phyloP scores from a whole-genome alignment of 225 moss, liverwort and hornwort genomes.

The Pseudisothecium myosuroides region DNA sequence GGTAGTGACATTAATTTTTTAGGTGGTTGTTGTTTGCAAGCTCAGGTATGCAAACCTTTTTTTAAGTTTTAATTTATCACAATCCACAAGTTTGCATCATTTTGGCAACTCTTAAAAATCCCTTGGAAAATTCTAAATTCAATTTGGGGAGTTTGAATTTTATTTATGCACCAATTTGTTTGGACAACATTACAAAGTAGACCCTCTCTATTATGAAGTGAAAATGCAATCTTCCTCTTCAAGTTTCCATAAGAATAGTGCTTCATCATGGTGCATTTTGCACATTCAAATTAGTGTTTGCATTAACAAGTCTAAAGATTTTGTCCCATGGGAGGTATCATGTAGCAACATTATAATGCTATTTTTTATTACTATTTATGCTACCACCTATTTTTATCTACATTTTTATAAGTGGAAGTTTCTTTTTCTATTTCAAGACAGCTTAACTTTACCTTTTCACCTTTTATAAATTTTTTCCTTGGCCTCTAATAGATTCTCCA shows the following conservation, averaged over 20 bases:
- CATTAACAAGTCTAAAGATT: neutral
- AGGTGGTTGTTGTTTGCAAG: no score
- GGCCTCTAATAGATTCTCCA: neutral
- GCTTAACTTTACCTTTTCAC: no score
- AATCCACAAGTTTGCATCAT: no score
- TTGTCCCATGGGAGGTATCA: neutral
- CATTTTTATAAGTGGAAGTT: neutral
- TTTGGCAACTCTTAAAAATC: no score
- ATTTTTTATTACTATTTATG: neutral
- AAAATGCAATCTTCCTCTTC: neutral
- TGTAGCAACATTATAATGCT: neutral
- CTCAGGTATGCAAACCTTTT: no score
- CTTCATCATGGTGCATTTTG: neutral
- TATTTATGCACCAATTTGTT: accelerated
- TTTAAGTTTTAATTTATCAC: no score
- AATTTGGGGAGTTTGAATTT: neutral
- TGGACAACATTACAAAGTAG: neutral
- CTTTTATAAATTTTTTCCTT: neutral
- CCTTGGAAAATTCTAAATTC: neutral
- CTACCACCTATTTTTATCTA: neutral
- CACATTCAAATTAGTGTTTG: neutral
- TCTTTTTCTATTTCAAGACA: neutral
- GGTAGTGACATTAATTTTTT: no score
- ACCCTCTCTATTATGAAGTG: neutral
- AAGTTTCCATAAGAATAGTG: neutral